Conservation (phyloP, 768 basidiomycete genomes). For the Suillus bovinus region DNA sequence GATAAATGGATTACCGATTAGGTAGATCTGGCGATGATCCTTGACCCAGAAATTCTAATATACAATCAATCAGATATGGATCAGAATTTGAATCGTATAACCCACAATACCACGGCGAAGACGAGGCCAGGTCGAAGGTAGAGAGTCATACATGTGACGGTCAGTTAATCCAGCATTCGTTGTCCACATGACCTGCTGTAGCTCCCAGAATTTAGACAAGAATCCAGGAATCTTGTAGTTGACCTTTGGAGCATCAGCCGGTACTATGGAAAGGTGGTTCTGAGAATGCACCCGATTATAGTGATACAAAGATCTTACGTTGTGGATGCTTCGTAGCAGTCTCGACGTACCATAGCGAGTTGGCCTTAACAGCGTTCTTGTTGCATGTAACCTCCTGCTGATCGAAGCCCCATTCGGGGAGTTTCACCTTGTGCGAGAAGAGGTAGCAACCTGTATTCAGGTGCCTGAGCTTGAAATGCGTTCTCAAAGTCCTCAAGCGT, state of each 20-base stretch:
- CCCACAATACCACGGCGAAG: conserved; percentile 91
- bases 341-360: conserved; percentile 95
- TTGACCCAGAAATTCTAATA: conserved; percentile 97
- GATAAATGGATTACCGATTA: conserved; percentile 90
- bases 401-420: conserved; percentile 97
- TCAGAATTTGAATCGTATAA: conserved; percentile 14
- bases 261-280: conserved; percentile 47
- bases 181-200: conserved; percentile 95
- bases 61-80: conserved; percentile 10
- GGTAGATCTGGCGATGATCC: conserved; percentile 92
- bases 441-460: conserved; percentile 90
- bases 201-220: conserved; percentile 85
- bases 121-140: conserved; percentile 91
- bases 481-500: conserved; percentile 76
- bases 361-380: conserved; percentile 88
- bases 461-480: conserved; percentile 82
- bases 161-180: conserved; percentile 97
- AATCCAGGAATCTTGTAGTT: conserved; percentile 93
- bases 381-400: conserved; percentile 99
- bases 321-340: conserved; percentile 68
- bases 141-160: conserved; percentile 91
- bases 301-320: conserved; percentile 47
- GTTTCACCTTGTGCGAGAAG: conserved; percentile 96
- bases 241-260: conserved; percentile 69
- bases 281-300: neutral